Conservation (phyloP, 805 yeast species). For the Kazachstania taianensis region DNA sequence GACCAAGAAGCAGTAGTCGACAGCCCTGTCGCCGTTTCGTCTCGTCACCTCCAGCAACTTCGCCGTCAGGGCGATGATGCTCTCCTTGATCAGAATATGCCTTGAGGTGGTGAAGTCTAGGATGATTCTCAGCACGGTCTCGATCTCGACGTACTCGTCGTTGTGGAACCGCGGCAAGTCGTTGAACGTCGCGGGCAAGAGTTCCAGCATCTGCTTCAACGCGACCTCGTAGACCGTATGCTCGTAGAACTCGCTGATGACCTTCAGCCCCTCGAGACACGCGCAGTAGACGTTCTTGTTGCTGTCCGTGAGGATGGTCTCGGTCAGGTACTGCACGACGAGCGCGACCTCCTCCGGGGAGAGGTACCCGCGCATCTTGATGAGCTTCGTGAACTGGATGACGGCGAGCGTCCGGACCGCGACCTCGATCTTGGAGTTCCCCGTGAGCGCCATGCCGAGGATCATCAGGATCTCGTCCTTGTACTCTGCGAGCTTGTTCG, state of each 20-base stretch:
- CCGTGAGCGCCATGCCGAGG: slow-evolving; percentile 58
- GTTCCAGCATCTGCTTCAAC: slow-evolving; percentile 40
- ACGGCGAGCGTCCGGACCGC: slow-evolving; percentile 59
- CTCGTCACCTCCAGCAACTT: slow-evolving; percentile 11
- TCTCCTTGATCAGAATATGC: slow-evolving; percentile 22
- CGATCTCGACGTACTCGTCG: slow-evolving; percentile 23
- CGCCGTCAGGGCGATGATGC: slow-evolving; percentile 16
- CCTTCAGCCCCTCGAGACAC: slow-evolving; percentile 45
- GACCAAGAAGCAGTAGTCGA: slow-evolving; percentile 21
- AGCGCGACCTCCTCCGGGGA: slow-evolving; percentile 46
- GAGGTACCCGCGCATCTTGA: slow-evolving; percentile 41
- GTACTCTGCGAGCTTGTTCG: slow-evolving; percentile 34
- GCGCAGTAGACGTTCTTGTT: slow-evolving; percentile 44
- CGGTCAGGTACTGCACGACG: slow-evolving; percentile 55
- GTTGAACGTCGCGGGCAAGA: slow-evolving; percentile 38
- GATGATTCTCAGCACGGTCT: slow-evolving; percentile 29
- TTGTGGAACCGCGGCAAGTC: slow-evolving; percentile 21
- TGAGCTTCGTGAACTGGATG: slow-evolving; percentile 50
- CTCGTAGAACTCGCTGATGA: slow-evolving; percentile 26
- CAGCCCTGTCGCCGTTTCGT: slow-evolving; percentile 4
- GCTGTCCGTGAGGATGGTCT: slow-evolving; percentile 43
- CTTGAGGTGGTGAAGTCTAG: slow-evolving; percentile 28
- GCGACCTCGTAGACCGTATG: slow-evolving; percentile 40
- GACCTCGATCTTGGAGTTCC: slow-evolving; percentile 57
- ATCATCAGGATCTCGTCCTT: slow-evolving; percentile 62